Conservation (phyloP, 306 rosid species). For the Glycine tomentella region DNA sequence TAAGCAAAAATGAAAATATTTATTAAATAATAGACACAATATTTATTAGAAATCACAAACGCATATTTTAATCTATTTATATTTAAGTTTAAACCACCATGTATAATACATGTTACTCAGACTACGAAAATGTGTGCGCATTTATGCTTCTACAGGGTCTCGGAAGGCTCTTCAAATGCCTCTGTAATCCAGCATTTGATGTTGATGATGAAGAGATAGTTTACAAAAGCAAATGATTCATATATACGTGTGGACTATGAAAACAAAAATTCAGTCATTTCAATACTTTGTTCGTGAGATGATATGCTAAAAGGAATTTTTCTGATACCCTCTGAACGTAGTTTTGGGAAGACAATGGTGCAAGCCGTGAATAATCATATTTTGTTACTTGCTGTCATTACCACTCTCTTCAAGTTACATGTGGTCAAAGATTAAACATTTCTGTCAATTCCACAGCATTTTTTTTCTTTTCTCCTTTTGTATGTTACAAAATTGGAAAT, state of each 20-base stretch:
- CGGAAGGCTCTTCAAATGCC: conserved; percentile 95
- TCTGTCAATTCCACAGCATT: conserved; percentile 21
- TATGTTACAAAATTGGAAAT: conserved; percentile 16
- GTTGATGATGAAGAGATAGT: conserved; percentile 94
- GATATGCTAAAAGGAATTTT: conserved; percentile 14
- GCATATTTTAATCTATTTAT: too few species aligned
- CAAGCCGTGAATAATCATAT: conserved; percentile 27
- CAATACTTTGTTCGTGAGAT: conserved; percentile 36
- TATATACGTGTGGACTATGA: too few species aligned
- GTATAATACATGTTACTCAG: conserved; percentile 14
- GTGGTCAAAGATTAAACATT: conserved; percentile 4
- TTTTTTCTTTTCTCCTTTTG: neutral
- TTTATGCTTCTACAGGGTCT: conserved; percentile 67
- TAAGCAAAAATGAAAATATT: too few species aligned
- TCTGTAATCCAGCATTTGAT: conserved; percentile 96
- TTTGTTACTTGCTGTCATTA: conserved; percentile 42
- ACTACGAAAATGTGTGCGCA: neutral
- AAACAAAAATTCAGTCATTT: conserved; percentile 25
- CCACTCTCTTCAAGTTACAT: conserved; percentile 42
- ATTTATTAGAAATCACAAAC: too few species aligned
- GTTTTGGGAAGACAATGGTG: conserved; percentile 40
- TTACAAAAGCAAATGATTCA: conserved; percentile 68
- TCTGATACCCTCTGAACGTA: conserved; percentile 15
- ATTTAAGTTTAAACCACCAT: neutral
- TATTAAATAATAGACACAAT: too few species aligned